phyloP scores from a whole-genome alignment of 2,329 filamentous ascomycete species.

The Neonectria neomacrospora region DNA sequence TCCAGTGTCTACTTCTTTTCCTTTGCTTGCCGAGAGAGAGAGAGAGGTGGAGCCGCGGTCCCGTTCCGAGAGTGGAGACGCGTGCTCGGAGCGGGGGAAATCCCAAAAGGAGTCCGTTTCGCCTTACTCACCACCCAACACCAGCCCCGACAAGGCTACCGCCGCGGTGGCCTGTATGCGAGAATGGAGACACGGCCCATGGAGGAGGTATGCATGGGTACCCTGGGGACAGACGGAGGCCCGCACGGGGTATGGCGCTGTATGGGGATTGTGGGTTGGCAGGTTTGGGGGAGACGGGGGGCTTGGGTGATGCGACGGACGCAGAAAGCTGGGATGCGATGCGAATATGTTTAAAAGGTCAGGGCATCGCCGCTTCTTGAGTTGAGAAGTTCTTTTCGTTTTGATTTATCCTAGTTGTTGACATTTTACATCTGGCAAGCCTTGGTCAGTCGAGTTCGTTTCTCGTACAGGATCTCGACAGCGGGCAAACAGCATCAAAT shows the following conservation, averaged over 20 bases:
- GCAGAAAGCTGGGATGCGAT: background rate
- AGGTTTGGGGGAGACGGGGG: constrained; percentile 12
- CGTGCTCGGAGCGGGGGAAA: background rate
- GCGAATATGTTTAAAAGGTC: constrained; percentile 22
- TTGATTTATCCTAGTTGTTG: background rate
- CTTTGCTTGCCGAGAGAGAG: background rate
- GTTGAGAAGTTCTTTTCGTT: background rate
- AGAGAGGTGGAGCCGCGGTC: background rate
- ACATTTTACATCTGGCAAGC: background rate
- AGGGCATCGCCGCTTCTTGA: constrained; percentile 7
- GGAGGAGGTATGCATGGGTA: background rate
- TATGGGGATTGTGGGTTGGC: background rate
- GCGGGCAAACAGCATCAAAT: background rate
- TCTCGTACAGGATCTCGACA: background rate
- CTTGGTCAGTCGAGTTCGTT: too few species aligned
- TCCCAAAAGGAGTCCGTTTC: background rate
- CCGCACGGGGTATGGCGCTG: background rate
- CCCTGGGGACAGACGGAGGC: background rate
- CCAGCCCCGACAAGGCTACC: too few species aligned
- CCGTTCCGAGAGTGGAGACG: background rate
- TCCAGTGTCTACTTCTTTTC: background rate
- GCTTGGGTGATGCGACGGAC: constrained; percentile 5
- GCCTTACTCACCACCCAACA: too few species aligned
- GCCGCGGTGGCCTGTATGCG: background rate
- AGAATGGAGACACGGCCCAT: background rate